Conservation (phyloP, 495 filamentous ascomycete species). For the Penicillium soppii region DNA sequence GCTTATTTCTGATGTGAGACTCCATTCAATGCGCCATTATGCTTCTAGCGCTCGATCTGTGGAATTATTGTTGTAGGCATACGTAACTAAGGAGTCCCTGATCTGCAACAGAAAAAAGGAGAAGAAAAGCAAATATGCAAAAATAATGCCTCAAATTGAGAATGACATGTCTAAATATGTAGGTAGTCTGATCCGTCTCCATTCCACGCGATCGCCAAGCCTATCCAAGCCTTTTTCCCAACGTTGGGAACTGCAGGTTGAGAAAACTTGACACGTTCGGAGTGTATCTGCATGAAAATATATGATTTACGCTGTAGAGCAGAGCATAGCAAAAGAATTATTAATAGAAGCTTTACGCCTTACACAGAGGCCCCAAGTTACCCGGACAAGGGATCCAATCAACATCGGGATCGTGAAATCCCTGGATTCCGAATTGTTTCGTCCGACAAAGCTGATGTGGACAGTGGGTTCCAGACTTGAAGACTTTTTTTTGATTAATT, state of each 20-base stretch:
- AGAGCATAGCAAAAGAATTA: slow-evolving; percentile 1
- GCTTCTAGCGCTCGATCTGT: background rate
- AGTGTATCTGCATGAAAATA: background rate
- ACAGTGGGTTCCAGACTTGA: background rate
- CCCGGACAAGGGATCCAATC: slow-evolving; percentile 7
- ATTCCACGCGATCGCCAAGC: slow-evolving; percentile 5
- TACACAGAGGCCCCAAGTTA: background rate
- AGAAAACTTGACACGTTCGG: background rate
- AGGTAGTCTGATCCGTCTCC: background rate
- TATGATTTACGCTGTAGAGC: slow-evolving; percentile 1
- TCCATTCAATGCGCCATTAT: background rate
- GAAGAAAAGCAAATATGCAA: background rate
- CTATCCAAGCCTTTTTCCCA: slow-evolving; percentile 2
- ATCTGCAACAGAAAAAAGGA: background rate
- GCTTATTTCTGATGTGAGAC: background rate
- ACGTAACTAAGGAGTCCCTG: background rate
- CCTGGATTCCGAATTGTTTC: slow-evolving; percentile 9
- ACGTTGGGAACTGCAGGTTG: slow-evolving; percentile 10
- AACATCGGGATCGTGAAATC: background rate
- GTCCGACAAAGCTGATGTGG: background rate
- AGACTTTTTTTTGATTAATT: no score
- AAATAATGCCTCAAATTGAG: slow-evolving; percentile 3
- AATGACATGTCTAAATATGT: background rate
- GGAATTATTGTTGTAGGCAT: no score
- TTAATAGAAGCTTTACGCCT: slow-evolving; percentile 5